These are phyloP conservation scores for Trichosporon sp. DNA, from an alignment of 1,284 basidiomycete species.

Conservation along the genomic window DNA sequence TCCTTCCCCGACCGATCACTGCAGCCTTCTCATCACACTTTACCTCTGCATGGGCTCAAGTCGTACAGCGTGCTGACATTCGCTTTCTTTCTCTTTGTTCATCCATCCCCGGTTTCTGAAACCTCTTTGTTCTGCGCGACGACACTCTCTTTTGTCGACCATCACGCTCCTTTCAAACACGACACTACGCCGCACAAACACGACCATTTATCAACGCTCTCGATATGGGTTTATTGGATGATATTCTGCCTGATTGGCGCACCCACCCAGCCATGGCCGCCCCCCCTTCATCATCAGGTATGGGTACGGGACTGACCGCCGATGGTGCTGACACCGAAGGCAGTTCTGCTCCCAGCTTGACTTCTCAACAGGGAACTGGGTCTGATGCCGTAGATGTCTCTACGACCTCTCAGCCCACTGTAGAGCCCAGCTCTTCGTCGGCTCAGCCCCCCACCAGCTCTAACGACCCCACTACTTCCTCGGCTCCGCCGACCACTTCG, in stretches of 20 bases:
- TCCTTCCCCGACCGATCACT: neutral
- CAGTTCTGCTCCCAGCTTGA: conserved; percentile 2
- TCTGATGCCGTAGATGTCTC: neutral
- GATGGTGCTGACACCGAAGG: conserved; percentile 8
- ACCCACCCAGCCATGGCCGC: neutral
- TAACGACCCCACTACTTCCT: neutral
- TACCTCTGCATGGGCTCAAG: neutral
- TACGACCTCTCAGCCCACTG: neutral
- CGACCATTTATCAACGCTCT: neutral
- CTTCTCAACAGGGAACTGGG: neutral
- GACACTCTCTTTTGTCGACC: neutral
- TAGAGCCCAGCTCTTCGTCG: neutral
- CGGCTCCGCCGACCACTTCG: neutral
- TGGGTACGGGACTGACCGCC: conserved; percentile 9
- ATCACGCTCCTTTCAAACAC: conserved; percentile 14
- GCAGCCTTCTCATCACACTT: neutral
- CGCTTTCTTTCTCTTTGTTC: neutral
- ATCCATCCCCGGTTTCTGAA: neutral
- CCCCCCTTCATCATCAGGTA: conserved; percentile 12
- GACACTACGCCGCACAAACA: neutral
- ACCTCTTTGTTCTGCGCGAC: neutral
- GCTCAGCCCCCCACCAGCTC: conserved; percentile 11
- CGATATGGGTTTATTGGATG: neutral
- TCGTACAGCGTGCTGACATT: conserved; percentile 4
- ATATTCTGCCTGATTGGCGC: neutral